phyloP scores from a whole-genome alignment of 208 protist genomes.

The Trypanosoma boissoni region DNA sequence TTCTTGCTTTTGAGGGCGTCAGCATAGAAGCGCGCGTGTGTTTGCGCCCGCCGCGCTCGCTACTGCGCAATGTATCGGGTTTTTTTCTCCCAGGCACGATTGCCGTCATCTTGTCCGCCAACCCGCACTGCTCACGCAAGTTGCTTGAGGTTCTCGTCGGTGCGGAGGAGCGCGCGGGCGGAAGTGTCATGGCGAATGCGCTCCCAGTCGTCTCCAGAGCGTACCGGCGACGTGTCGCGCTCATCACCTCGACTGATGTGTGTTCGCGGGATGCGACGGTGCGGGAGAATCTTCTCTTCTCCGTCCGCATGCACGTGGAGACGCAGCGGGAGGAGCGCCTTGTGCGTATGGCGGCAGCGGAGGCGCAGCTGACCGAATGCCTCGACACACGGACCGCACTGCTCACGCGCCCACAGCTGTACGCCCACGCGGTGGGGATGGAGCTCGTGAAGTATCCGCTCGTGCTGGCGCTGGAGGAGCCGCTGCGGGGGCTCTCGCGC shows the following conservation, averaged over 20 bases:
- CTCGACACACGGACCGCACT: slow-evolving; percentile 12
- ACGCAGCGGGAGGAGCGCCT: slow-evolving; percentile 6
- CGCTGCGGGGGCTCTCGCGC: slow-evolving; percentile 18
- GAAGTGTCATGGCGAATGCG: slow-evolving; percentile 31
- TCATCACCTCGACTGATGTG: slow-evolving; percentile 27
- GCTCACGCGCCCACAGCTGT: slow-evolving; percentile 22
- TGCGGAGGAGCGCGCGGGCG: slow-evolving; percentile 15
- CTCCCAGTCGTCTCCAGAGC: slow-evolving; percentile 22
- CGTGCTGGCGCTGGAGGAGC: slow-evolving; percentile 27
- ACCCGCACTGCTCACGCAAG: slow-evolving; percentile 8
- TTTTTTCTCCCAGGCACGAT: slow-evolving; percentile 14
- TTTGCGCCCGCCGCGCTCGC: background rate
- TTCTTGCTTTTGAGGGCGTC: slow-evolving; percentile 16
- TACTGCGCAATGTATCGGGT: slow-evolving; percentile 13
- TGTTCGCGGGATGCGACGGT: slow-evolving; percentile 20
- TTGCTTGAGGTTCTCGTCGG: slow-evolving; percentile 28
- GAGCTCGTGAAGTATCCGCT: slow-evolving; percentile 31
- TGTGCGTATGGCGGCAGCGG: slow-evolving; percentile 10
- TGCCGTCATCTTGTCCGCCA: background rate
- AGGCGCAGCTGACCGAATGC: slow-evolving; percentile 2
- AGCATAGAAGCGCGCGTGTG: slow-evolving; percentile 4
- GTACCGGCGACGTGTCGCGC: slow-evolving; percentile 23
- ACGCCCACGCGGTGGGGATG: slow-evolving; percentile 25
- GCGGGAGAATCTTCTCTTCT: slow-evolving; percentile 30
- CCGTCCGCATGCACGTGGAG: slow-evolving; percentile 30